Evolutionary conservation across 2,329 filamentous ascomycete species (phyloP).

Genomic region (Tolypocladium amazonense): DNA sequence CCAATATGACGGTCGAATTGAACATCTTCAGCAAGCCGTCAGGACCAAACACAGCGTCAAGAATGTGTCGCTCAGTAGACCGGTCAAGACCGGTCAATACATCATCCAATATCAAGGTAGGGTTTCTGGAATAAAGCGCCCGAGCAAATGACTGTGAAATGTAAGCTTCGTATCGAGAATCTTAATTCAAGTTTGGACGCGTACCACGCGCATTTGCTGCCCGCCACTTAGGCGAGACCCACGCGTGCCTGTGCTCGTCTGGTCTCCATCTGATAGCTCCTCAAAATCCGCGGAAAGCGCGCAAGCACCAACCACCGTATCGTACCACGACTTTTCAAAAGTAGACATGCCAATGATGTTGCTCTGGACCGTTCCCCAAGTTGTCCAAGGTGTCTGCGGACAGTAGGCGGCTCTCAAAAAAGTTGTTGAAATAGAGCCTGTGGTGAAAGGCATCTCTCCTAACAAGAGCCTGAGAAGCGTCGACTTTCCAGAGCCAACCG

Average conservation of each 20-base stretch:
- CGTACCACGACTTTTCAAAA: conserved; percentile 10
- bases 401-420: conserved; percentile 11
- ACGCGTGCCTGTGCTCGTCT: conserved; percentile 9
- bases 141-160: conserved; percentile 11
- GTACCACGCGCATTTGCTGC: conserved; percentile 14
- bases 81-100: conserved; percentile 23
- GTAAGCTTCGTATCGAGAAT: not conserved
- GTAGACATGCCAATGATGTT: conserved; percentile 12
- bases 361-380: conserved; percentile 11
- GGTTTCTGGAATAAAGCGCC: conserved; percentile 12
- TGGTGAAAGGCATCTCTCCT: conserved; percentile 9
- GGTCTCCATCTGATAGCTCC: conserved; percentile 11
- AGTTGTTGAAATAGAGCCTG: conserved; percentile 3
- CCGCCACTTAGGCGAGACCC: conserved; percentile 15
- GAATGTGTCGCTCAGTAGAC: conserved; percentile 25
- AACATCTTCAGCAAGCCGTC: conserved; percentile 17
- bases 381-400: conserved; percentile 13
- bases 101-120: conserved; percentile 20
- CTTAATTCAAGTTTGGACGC: not conserved
- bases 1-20: conserved; percentile 13
- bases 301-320: conserved; percentile 9
- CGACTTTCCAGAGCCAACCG: conserved; percentile 13
- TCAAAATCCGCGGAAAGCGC: conserved; percentile 9
- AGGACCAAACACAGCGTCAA: conserved; percentile 21
- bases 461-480: conserved; percentile 12